phyloP scores from a whole-genome alignment of 805 yeast species.

The Alloascoidea africana region DNA sequence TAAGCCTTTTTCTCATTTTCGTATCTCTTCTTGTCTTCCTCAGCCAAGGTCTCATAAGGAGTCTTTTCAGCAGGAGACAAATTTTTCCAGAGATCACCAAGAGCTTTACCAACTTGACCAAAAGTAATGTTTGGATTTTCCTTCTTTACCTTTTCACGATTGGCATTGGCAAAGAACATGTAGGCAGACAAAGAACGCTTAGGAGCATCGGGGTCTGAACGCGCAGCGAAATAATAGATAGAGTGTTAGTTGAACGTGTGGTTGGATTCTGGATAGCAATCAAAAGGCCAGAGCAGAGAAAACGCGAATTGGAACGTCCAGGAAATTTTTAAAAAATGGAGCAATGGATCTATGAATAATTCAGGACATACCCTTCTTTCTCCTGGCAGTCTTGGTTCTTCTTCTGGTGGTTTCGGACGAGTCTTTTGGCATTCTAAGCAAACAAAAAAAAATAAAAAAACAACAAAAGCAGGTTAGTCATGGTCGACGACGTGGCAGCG shows the following conservation, averaged over 20 bases:
- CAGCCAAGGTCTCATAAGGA: constrained; percentile 93
- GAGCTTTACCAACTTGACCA: constrained; percentile 65
- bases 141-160: constrained; percentile 77
- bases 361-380: constrained; percentile 11
- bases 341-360: background rate
- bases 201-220: constrained; percentile 72
- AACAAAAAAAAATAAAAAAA: too few relatives aligned
- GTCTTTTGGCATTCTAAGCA: constrained; percentile 14
- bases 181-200: constrained; percentile 81
- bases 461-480: too few relatives aligned
- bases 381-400: constrained; percentile 8
- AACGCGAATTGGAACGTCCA: too few relatives aligned
- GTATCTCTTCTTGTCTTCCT: constrained; percentile 93
- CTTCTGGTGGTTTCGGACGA: constrained; percentile 6
- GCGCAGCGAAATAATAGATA: background rate
- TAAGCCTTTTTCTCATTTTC: constrained; percentile 90
- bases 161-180: constrained; percentile 84
- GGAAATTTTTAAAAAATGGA: background rate
- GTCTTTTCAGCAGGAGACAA: too few relatives aligned
- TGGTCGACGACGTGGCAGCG: too few relatives aligned
- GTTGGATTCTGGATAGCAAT: too few relatives aligned
- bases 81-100: constrained; percentile 83
- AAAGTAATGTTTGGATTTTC: constrained; percentile 79
- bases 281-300: too few relatives aligned
- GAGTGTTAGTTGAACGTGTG: constrained; percentile 3